A percentile compares a stretch with the other conserved stretches of the same genome.
These are phyloP conservation scores for Acrocalymma vagum DNA, from an alignment of 2,329 filamentous ascomycete genomes.

Conservation along the genomic window DNA sequence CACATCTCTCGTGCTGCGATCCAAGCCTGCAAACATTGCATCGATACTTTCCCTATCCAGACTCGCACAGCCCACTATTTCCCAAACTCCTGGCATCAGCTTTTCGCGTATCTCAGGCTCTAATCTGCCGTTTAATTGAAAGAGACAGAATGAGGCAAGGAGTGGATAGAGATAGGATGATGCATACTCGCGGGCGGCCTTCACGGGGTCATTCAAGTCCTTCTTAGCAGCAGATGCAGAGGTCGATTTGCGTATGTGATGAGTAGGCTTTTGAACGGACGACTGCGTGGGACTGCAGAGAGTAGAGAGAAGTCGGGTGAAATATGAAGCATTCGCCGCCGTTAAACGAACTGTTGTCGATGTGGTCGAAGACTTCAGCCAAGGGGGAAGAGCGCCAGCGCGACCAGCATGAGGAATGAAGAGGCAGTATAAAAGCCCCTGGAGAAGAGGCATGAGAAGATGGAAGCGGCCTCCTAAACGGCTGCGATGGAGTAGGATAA, in stretches of 20 bases:
- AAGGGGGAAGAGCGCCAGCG: constrained; percentile 35
- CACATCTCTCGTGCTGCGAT: constrained; percentile 40
- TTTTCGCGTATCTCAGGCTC: constrained; percentile 60
- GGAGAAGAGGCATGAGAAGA: constrained; percentile 63
- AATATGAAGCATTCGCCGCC: constrained; percentile 57
- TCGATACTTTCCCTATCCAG: constrained; percentile 40
- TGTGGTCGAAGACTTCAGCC: constrained; percentile 31
- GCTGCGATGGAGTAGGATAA: constrained; percentile 66
- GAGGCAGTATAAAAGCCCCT: constrained; percentile 63
- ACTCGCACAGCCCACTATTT: constrained; percentile 39
- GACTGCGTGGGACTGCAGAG: constrained; percentile 69
- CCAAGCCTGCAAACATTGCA: constrained; percentile 49
- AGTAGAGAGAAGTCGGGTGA: constrained; percentile 65
- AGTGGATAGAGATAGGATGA: constrained; percentile 67
- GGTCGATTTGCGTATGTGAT: constrained; percentile 31
- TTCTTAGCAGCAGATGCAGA: constrained; percentile 17
- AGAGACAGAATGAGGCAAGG: constrained; percentile 64
- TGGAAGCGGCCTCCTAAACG: constrained; percentile 69
- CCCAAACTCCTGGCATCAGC: constrained; percentile 66
- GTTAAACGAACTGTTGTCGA: constrained; percentile 34
- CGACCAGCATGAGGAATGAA: constrained; percentile 56
- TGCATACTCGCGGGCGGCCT: constrained; percentile 65
- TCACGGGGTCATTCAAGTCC: constrained; percentile 66
- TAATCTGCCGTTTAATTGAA: constrained; percentile 59
- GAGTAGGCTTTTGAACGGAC: constrained; percentile 56